Evolutionary conservation across 2,329 filamentous ascomycete species (phyloP).

Genomic region (Exophiala calicioides): DNA sequence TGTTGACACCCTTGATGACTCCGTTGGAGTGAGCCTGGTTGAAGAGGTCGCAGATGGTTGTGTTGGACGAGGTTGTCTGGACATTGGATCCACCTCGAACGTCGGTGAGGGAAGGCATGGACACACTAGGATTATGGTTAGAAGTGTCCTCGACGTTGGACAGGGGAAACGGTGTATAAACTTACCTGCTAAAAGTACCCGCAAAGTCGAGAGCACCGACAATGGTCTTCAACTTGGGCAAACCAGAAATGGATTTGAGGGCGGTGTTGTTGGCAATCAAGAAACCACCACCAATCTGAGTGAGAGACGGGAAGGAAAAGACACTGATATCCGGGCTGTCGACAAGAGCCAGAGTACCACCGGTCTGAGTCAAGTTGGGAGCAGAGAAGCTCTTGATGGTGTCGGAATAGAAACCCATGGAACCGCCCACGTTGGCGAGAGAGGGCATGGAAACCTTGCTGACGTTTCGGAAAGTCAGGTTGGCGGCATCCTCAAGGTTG

Average conservation of each 20-base stretch:
- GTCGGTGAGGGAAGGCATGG: slow-evolving; percentile 65
- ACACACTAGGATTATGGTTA: slow-evolving; percentile 57
- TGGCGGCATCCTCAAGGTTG: slow-evolving; percentile 74
- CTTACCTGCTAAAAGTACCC: slow-evolving; percentile 65
- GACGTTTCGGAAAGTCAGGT: slow-evolving; percentile 81
- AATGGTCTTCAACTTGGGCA: slow-evolving; percentile 68
- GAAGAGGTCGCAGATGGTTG: slow-evolving; percentile 62
- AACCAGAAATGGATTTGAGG: slow-evolving; percentile 64
- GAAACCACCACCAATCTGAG: slow-evolving; percentile 73
- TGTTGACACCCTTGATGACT: slow-evolving; percentile 51
- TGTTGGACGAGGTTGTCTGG: slow-evolving; percentile 57
- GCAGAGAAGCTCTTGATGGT: slow-evolving; percentile 46
- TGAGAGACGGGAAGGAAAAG: slow-evolving; percentile 71
- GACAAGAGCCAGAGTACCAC: slow-evolving; percentile 57
- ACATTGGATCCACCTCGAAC: slow-evolving; percentile 73
- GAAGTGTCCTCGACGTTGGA: slow-evolving; percentile 33
- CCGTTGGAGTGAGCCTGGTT: slow-evolving; percentile 45
- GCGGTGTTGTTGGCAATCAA: slow-evolving; percentile 88
- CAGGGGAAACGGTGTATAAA: background rate
- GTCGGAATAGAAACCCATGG: slow-evolving; percentile 83
- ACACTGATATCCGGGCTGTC: slow-evolving; percentile 64
- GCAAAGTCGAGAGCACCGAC: slow-evolving; percentile 80
- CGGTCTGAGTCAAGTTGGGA: slow-evolving; percentile 48
- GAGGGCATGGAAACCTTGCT: slow-evolving; percentile 72
- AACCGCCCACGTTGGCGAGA: slow-evolving; percentile 71